A percentile compares a stretch with the other conserved stretches of the same genome.
Conservation (phyloP, 768 basidiomycete genomes). For the Mycena crocata region DNA sequence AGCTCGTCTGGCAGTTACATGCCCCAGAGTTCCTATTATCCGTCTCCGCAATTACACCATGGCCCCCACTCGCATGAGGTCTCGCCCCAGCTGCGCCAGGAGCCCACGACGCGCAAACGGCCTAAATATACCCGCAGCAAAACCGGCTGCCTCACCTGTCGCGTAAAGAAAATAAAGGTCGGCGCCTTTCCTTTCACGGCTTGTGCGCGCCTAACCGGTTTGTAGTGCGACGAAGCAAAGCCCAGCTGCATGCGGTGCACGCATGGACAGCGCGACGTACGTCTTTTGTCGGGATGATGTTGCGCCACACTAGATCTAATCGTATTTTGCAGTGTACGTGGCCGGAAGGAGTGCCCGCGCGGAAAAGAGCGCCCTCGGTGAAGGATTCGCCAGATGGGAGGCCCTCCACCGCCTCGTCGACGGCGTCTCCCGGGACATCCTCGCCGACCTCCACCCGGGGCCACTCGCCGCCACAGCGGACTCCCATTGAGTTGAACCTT, state of each 20-base stretch:
- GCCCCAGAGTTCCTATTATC: constrained; percentile 54
- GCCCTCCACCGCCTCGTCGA: constrained; percentile 69
- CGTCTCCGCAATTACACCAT: constrained; percentile 52
- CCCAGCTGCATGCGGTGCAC: constrained; percentile 89
- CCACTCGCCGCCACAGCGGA: constrained; percentile 69
- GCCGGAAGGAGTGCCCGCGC: constrained; percentile 82
- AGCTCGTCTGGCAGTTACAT: constrained; percentile 57
- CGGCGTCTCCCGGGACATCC: constrained; percentile 75
- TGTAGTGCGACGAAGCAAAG: constrained; percentile 90
- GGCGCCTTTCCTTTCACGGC: constrained; percentile 34
- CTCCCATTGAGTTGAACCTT: constrained; percentile 51
- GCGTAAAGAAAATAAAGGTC: constrained; percentile 95
- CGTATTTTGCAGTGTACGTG: constrained; percentile 75
- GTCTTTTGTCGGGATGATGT: constrained; percentile 35
- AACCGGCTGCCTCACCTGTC: constrained; percentile 94
- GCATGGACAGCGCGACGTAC: constrained; percentile 85
- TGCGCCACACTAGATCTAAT: constrained; percentile 25
- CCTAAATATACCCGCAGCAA: constrained; percentile 96
- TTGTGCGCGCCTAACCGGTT: constrained; percentile 16
- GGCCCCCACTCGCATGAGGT: constrained; percentile 61
- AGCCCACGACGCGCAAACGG: constrained; percentile 68
- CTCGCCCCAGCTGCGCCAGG: constrained; percentile 55
- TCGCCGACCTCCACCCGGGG: constrained; percentile 75
- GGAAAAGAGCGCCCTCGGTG: constrained; percentile 71
- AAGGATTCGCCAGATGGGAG: constrained; percentile 72